Percentiles rank a stretch among this genome's conserved stretches.
Conservation (phyloP, 805 yeast genomes). For the Middelhovenomyces tepae region DNA sequence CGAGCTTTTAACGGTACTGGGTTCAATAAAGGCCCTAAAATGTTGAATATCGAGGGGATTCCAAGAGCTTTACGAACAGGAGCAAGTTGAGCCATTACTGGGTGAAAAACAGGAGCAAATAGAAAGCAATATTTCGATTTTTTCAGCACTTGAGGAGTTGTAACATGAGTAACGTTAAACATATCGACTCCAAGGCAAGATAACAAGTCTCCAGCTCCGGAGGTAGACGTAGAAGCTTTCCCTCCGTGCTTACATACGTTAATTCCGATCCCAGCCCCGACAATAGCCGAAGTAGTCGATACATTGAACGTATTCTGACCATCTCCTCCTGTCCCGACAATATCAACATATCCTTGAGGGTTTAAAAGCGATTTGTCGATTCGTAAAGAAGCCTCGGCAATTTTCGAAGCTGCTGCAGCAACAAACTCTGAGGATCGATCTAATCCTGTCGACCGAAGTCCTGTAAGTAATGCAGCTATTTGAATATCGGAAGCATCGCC, state of each 20-base stretch:
- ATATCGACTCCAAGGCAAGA: constrained; percentile 76
- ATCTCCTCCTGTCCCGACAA: constrained; percentile 99
- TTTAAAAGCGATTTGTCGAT: constrained; percentile 14
- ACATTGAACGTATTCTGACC: constrained; percentile 97
- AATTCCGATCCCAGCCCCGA: constrained; percentile 80
- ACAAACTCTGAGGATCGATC: constrained; percentile 77
- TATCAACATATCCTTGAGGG: constrained; percentile 57
- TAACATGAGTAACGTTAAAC: constrained; percentile 50
- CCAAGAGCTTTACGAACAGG: constrained; percentile 70
- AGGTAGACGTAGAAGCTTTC: constrained; percentile 84
- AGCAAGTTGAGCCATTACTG: constrained; percentile 81
- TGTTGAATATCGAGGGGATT: constrained; percentile 87
- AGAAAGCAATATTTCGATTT: constrained; percentile 52
- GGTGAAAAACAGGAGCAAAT: constrained; percentile 91
- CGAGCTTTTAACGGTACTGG: constrained; percentile 79
- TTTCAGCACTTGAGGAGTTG: constrained; percentile 49
- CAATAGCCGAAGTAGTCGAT: constrained; percentile 88
- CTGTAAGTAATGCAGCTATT: constrained; percentile 70
- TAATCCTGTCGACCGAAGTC: constrained; percentile 59
- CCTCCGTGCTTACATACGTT: constrained; percentile 94
- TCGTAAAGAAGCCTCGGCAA: constrained; percentile 41
- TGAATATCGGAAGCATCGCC: constrained; percentile 61
- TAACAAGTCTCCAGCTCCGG: constrained; percentile 91
- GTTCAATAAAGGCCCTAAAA: constrained; percentile 87
- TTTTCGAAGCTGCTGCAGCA: constrained; percentile 75